These are phyloP conservation scores for Coemansia asiatica DNA, from an alignment of 192 early-diverging fungal species.

Conservation along the genomic window DNA sequence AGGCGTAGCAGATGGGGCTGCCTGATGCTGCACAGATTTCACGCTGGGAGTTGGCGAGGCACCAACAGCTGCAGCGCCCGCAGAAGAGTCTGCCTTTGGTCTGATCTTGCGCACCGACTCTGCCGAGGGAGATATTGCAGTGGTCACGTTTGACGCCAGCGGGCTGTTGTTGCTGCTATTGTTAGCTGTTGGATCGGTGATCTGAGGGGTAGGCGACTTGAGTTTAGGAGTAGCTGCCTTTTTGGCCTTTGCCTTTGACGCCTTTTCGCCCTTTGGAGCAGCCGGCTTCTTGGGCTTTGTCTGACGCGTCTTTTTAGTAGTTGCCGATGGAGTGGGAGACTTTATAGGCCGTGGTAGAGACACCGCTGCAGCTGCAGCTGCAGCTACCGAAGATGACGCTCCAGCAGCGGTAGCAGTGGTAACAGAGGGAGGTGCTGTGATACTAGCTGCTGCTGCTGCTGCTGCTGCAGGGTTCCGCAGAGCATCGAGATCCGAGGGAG, in stretches of 20 bases:
- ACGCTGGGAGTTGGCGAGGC: conserved; percentile 47
- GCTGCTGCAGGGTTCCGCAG: not conserved
- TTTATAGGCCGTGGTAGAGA: not conserved
- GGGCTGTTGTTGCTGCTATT: not conserved
- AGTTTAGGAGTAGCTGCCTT: conserved; percentile 47
- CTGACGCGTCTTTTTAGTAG: conserved; percentile 43
- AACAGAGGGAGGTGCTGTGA: not conserved
- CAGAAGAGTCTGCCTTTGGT: conserved; percentile 33
- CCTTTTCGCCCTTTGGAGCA: conserved; percentile 21
- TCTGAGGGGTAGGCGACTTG: conserved; percentile 49
- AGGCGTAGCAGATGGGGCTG: conserved; percentile 12
- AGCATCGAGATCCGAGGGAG: conserved; percentile 42
- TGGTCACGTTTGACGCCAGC: not conserved
- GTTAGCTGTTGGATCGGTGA: not conserved
- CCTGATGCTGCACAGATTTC: conserved; percentile 26
- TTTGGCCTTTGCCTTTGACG: conserved; percentile 17
- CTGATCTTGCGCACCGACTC: conserved; percentile 31
- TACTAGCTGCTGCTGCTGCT: not conserved
- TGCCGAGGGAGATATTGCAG: conserved; percentile 18
- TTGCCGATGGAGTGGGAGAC: conserved; percentile 4
- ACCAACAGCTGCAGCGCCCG: not conserved
- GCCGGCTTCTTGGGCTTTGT: conserved; percentile 39
- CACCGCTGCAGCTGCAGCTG: not conserved
- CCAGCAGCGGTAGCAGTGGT: not conserved
- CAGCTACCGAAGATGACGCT: conserved; percentile 1